Evolutionary conservation across 805 yeast genomes (phyloP).

Genomic region (Kazachstania psychrophila): DNA sequence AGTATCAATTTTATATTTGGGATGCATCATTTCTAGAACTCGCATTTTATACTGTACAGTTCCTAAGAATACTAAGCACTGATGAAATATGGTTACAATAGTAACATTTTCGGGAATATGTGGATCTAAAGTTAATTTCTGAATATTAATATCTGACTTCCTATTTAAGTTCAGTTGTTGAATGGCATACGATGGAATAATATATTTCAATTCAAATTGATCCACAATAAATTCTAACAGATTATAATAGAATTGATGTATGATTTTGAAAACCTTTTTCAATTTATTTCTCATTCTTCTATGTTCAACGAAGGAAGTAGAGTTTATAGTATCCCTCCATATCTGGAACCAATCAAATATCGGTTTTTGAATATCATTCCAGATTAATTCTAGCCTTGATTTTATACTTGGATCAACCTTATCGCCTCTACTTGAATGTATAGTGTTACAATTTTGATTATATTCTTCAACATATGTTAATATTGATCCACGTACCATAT

Average conservation of each 20-base stretch:
- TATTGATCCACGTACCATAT: too few relatives aligned
- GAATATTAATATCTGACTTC: background rate
- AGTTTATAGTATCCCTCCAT: constrained; percentile 5
- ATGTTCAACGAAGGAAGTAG: constrained; percentile 38
- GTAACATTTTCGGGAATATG: background rate
- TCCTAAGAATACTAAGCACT: constrained; percentile 5
- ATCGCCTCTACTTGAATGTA: too few relatives aligned
- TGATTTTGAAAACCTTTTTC: constrained; percentile 40
- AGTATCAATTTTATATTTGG: background rate
- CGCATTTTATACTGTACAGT: constrained; percentile 3
- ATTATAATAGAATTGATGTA: constrained; percentile 39
- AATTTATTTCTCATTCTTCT: constrained; percentile 45
- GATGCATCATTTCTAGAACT: background rate
- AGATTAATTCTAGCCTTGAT: too few relatives aligned
- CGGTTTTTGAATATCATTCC: background rate
- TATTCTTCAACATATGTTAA: too few relatives aligned
- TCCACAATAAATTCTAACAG: constrained; percentile 27
- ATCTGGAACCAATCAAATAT: constrained; percentile 1
- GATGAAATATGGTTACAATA: background rate
- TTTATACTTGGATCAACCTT: too few relatives aligned
- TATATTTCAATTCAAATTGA: constrained; percentile 6
- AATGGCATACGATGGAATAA: constrained; percentile 9
- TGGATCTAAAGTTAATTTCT: background rate
- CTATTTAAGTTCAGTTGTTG: constrained; percentile 8
- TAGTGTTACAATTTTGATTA: too few relatives aligned